Evolutionary conservation across 306 rosid species (phyloP), one percentile per base, ranked within the genome.

Genomic region (Cicer arietinum): DNA sequence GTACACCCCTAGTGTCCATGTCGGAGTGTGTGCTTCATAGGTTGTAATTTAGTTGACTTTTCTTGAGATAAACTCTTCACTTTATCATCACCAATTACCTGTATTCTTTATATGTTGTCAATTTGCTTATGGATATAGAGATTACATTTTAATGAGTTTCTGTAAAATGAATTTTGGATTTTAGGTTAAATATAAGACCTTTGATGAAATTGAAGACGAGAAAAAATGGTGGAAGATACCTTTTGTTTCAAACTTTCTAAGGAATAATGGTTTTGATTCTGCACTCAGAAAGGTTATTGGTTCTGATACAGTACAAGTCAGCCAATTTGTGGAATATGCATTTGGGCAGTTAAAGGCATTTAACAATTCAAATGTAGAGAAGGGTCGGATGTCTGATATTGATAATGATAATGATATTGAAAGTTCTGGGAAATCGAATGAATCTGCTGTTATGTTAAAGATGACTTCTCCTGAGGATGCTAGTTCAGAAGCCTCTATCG

Each of bases 321-420:
- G 93, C 47, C 94, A 91, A 81, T 94, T 94, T 86, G 98, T 89
- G 80, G 89, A 88, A 71, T 94, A 88, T 85, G 96, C 97, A 71
- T 94, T 94, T 84, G 97, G 96, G 71, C 94, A 90, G 85, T 66
- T 94, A 53, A 90, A 88, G 87, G 84, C 97, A 50, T 90, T 90
- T 83, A 90, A 88, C 82, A 83, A 87, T 65, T 83, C 84, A 52
- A 44, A 89, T 61, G 84, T 81, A 75, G 80, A 14, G 76, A 87
- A 81, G 80, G 87, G 76, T 57, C 65, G 53, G 79, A 58, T 78
- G 74, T 77, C 86, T 60, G 86, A 69, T 63, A 71, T 14, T 56
- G 69, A 71, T 48, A 79, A 63, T 52, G 73, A 56, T 43, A 67
- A 70, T 73, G 74, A 78, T 17, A 58, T 61, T 45, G 67, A 69